These are phyloP conservation scores for Candida yuanshanica DNA, from an alignment of 805 yeast genomes.

Conservation along the genomic window DNA sequence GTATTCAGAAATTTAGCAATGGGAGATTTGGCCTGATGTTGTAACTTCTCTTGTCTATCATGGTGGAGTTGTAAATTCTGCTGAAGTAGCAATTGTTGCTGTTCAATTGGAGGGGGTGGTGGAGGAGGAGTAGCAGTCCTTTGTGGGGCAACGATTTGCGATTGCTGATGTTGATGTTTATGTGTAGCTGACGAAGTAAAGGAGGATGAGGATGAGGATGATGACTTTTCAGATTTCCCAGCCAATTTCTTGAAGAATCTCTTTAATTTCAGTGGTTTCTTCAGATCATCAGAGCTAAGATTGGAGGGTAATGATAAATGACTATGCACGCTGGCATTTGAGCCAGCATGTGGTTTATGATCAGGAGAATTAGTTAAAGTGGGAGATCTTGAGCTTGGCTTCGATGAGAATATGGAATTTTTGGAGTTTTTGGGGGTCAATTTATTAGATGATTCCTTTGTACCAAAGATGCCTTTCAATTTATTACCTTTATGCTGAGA, in stretches of 20 bases:
- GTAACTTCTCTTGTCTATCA: slow-evolving; percentile 6
- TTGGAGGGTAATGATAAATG: not conserved
- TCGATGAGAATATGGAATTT: slow-evolving; percentile 19
- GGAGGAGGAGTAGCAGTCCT: not conserved
- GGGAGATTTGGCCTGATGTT: slow-evolving; percentile 9
- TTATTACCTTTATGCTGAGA: slow-evolving; percentile 7
- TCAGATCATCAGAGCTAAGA: slow-evolving; percentile 4
- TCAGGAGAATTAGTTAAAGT: slow-evolving; percentile 14
- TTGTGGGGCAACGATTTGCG: not conserved
- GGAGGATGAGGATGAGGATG: not conserved
- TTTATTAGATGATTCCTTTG: slow-evolving; percentile 3
- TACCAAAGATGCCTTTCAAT: slow-evolving; percentile 2
- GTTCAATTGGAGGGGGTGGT: slow-evolving; percentile 6
- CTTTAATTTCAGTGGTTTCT: slow-evolving; percentile 30
- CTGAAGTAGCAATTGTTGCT: slow-evolving; percentile 9
- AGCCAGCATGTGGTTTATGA: slow-evolving; percentile 3
- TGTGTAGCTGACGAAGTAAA: slow-evolving; percentile 12
- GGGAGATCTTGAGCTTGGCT: slow-evolving; percentile 19
- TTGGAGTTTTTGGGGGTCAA: slow-evolving; percentile 24
- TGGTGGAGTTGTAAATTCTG: slow-evolving; percentile 8
- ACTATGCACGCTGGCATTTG: not conserved
- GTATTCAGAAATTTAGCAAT: slow-evolving; percentile 20
- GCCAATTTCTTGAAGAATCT: slow-evolving; percentile 47
- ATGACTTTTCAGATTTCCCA: slow-evolving; percentile 5
- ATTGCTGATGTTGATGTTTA: slow-evolving; percentile 1